Evolutionary conservation across 2,329 filamentous ascomycete species (phyloP).

Genomic region (Colletotrichum nymphaeae): DNA sequence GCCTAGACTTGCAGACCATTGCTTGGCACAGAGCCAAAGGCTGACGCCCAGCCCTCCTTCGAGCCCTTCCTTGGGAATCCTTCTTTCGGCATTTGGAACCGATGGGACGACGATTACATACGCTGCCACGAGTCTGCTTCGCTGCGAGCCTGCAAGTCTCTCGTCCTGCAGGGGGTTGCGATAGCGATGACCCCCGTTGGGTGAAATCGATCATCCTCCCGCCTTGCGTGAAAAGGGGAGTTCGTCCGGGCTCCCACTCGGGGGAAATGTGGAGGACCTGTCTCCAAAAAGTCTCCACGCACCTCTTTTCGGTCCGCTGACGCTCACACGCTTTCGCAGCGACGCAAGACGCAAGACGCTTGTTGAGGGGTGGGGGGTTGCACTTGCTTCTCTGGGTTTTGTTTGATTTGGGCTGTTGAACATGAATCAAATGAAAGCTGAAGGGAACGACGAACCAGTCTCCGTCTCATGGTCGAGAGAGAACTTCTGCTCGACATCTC

Average conservation of each 20-base stretch:
- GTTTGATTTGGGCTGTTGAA: neutral
- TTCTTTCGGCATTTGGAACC: conserved; percentile 27
- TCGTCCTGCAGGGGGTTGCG: conserved; percentile 18
- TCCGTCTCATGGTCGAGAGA: neutral
- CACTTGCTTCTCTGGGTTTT: conserved; percentile 18
- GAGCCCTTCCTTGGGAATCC: neutral
- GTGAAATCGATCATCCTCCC: conserved; percentile 33
- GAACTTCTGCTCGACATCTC: neutral
- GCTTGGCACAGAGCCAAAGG: neutral
- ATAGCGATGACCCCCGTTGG: conserved; percentile 20
- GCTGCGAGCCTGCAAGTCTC: neutral
- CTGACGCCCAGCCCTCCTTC: neutral
- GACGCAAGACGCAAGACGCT: no score
- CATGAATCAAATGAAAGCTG: neutral
- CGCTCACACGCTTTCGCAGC: neutral
- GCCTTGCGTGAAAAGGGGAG: conserved; percentile 34
- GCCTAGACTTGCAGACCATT: neutral
- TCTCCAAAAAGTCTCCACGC: conserved; percentile 19
- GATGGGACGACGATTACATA: neutral
- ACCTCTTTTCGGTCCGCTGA: conserved; percentile 24
- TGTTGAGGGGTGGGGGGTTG: neutral
- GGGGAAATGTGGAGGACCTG: conserved; percentile 32
- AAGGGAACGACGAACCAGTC: neutral
- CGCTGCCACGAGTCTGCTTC: neutral
- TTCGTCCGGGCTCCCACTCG: conserved; percentile 34